Evolutionary conservation across 2,329 filamentous ascomycete genomes (phyloP).

Genomic region (Exophiala sp.): DNA sequence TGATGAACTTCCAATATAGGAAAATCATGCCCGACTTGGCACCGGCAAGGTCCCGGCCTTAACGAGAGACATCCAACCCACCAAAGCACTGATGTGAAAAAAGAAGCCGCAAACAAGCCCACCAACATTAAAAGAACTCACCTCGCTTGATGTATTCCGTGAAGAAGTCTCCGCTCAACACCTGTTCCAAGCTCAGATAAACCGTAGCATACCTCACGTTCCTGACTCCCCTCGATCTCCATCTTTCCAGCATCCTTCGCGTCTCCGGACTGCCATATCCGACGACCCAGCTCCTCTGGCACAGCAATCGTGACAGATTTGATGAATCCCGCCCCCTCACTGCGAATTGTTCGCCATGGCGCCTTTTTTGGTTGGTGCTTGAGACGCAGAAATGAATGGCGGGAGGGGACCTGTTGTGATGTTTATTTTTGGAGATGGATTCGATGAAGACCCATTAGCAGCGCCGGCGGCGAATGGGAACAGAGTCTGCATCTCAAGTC

Average conservation of each 20-base stretch:
- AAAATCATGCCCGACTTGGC: conserved; percentile 2
- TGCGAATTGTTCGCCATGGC: conserved; percentile 69
- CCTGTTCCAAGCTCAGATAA: conserved; percentile 63
- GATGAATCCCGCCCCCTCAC: conserved; percentile 58
- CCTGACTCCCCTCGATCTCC: conserved; percentile 28
- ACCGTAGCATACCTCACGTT: conserved; percentile 58
- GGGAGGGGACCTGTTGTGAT: conserved; percentile 56
- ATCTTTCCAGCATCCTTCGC: conserved; percentile 45
- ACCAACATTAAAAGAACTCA: conserved; percentile 32
- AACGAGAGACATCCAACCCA: background rate
- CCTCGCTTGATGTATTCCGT: conserved; percentile 77
- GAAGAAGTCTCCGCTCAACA: conserved; percentile 72
- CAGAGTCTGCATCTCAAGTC: background rate
- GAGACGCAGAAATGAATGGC: conserved; percentile 60
- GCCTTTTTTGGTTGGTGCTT: conserved; percentile 64
- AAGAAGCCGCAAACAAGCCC: background rate
- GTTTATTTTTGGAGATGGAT: conserved; percentile 44
- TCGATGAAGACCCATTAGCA: background rate
- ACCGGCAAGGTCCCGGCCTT: background rate
- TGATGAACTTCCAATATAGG: no score
- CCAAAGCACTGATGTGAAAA: background rate
- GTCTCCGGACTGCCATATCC: conserved; percentile 38
- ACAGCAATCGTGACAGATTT: conserved; percentile 67
- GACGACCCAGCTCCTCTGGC: conserved; percentile 45
- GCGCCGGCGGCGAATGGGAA: background rate